Evolutionary conservation across 805 yeast species (phyloP).

Genomic region (Metschnikowia hibisci): DNA sequence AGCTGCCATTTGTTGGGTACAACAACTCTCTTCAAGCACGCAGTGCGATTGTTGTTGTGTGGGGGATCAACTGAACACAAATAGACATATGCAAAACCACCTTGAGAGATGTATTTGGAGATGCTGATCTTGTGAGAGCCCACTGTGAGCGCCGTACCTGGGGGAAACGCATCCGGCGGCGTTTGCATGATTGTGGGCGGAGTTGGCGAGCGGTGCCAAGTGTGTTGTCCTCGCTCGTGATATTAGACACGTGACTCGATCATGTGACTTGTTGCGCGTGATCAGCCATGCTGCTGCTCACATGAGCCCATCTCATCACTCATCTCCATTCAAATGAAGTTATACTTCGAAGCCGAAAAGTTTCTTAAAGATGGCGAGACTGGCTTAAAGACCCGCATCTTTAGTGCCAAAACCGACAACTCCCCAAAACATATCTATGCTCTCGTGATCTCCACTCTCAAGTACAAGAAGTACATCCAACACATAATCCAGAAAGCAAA

Average conservation of each 20-base stretch:
- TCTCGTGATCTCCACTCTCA: constrained; percentile 70
- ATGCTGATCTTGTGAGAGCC: constrained; percentile 77
- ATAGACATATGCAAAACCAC: constrained; percentile 96
- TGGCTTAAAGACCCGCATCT: constrained; percentile 35
- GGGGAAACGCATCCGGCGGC: constrained; percentile 59
- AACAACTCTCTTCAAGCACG: constrained; percentile 90
- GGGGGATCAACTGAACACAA: constrained; percentile 67
- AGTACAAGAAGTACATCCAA: constrained; percentile 60
- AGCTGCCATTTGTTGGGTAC: constrained; percentile 88
- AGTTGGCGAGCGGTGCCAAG: constrained; percentile 2
- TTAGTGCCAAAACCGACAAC: constrained; percentile 31
- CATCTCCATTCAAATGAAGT: constrained; percentile 26
- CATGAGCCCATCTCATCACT: too few relatives aligned
- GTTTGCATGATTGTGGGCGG: constrained; percentile 31
- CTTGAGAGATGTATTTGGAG: constrained; percentile 72
- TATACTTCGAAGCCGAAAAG: constrained; percentile 42
- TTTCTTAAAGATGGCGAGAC: constrained; percentile 27
- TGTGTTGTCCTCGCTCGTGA: constrained; percentile 3
- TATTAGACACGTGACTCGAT: not conserved
- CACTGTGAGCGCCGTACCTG: constrained; percentile 77
- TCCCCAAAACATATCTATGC: constrained; percentile 89
- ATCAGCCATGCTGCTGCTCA: too few relatives aligned
- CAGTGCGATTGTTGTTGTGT: constrained; percentile 49
- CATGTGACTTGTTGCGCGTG: too few relatives aligned
- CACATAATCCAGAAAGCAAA: constrained; percentile 64